phyloP scores from a whole-genome alignment of 257 asterid species.

The Cruciata laevipes region DNA sequence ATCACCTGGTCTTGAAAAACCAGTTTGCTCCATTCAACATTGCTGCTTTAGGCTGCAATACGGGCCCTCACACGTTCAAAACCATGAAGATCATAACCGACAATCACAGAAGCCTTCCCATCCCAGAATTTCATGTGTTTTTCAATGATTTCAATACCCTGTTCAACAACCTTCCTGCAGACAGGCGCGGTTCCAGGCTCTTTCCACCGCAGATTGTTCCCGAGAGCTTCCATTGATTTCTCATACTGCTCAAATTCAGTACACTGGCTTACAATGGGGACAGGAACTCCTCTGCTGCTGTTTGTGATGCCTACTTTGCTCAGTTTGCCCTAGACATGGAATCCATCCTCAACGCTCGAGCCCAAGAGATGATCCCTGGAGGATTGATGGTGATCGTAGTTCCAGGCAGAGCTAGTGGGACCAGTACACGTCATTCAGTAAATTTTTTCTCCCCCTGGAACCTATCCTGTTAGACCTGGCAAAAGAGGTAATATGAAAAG shows the following conservation, averaged over 20 bases:
- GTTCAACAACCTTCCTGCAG: constrained; percentile 35
- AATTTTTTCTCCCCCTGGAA: neutral
- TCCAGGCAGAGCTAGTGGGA: neutral
- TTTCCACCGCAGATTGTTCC: constrained; percentile 25
- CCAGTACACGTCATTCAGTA: neutral
- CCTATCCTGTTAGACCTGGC: constrained; percentile 23
- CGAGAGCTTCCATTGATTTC: constrained; percentile 20
- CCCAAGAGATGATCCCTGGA: constrained; percentile 11
- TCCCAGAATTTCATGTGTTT: constrained; percentile 33
- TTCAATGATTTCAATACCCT: constrained; percentile 52
- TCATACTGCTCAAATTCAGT: constrained; percentile 20
- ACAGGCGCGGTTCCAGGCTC: constrained; percentile 37
- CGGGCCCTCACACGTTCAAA: neutral
- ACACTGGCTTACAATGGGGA: constrained; percentile 30
- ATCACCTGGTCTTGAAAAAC: constrained; percentile 1
- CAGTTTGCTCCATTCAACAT: neutral
- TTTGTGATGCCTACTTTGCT: constrained; percentile 20
- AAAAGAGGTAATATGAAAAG: constrained; percentile 14
- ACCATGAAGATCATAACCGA: constrained; percentile 25
- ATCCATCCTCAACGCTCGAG: constrained; percentile 14
- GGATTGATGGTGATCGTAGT: constrained; percentile 15
- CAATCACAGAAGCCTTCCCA: constrained; percentile 6
- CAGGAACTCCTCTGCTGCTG: constrained; percentile 10
- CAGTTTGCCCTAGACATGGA: constrained; percentile 27
- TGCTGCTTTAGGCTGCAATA: constrained; percentile 9